Base-by-base conservation (phyloP, 768 basidiomycete species). In the Inosperma sp. region DNA sequence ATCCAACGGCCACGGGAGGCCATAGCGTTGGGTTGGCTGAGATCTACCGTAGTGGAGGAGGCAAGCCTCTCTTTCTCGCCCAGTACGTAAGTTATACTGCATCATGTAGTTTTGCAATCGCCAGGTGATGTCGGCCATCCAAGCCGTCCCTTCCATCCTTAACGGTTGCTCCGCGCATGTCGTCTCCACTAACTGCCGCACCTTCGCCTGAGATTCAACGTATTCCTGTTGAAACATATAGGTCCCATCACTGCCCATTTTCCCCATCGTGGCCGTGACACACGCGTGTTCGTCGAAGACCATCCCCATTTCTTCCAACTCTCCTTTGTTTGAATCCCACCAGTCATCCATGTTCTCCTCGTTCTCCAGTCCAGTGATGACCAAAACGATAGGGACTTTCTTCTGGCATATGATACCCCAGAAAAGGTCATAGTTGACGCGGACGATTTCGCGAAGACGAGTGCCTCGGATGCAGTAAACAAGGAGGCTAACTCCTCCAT, bases 311-410 rank as follows among this genome's bases (percentile, higher is more conserved):
- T 10, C 31, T 0, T 33, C 40, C 16, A 57, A 54, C 16, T 36
- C 22, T 7, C 9, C 42, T 9, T 25, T 22, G 23, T 57, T 57
- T 12, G 30, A 56, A 22, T 59, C 56, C 51, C 52, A 45, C 60
- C 59, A 60, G 7, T 49, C 45, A 13, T 57, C 54, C 35, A 54
- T 51, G 14, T 57, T 48, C 2, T 58, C 48, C 19, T 48, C 43
- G 19, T 60, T 45, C 47, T 51, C 47, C 5, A 46, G 50, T 4
- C 66, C 66, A 34, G 65, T 65, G 12, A 47, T 27, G 7, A 56
- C 53, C 13, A 51, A 34, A 16, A 51, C 49, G 22, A 51, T 51
- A 4, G 49, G 49, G 2, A 44, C 41, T 33, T 36, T 29, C 12
- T 41, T 26, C 14, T 44, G 22, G 40, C 49, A 51, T 31, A 51